A percentile compares a stretch with the other conserved stretches of the same genome.
Evolutionary conservation across 495 filamentous ascomycete species (phyloP).

Genomic region (Hyaloscypha bicolor): DNA sequence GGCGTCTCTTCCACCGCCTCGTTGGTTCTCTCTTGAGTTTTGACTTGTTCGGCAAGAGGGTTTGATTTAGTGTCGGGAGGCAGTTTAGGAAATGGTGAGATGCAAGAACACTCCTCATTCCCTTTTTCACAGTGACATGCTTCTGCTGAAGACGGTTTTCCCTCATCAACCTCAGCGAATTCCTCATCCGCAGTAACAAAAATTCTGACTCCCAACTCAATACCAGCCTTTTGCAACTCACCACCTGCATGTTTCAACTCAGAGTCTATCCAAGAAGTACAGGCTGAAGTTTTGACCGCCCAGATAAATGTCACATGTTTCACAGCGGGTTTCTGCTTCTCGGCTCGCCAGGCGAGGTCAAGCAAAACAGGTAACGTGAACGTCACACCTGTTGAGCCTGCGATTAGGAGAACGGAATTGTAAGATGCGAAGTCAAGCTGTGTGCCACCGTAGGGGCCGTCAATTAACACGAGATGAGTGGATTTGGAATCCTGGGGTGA

Average conservation of each 20-base stretch:
- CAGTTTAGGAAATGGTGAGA: background rate
- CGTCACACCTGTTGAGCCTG: constrained; percentile 21
- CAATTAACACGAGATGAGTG: constrained; percentile 5
- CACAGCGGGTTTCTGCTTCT: constrained; percentile 9
- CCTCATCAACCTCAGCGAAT: background rate
- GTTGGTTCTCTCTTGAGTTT: background rate
- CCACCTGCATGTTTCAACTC: constrained; percentile 3
- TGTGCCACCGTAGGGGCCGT: constrained; percentile 10
- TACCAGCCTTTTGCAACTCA: background rate
- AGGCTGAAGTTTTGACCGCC: constrained; percentile 9
- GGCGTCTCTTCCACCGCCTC: background rate
- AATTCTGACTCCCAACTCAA: background rate
- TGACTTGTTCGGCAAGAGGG: background rate
- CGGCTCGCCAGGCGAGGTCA: background rate
- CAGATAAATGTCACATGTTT: constrained; percentile 11
- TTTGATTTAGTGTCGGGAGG: too few relatives aligned
- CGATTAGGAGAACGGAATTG: constrained; percentile 8
- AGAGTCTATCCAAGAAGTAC: constrained; percentile 4
- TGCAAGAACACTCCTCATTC: background rate
- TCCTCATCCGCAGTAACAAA: constrained; percentile 5
- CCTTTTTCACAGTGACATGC: too few relatives aligned
- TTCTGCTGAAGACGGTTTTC: background rate
- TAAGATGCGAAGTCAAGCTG: constrained; percentile 14
- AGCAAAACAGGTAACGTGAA: constrained; percentile 13
- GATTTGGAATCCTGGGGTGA: constrained; percentile 2